phyloP scores from a whole-genome alignment of 352 stramenopile species.

The Phytophthora ramorum region DNA sequence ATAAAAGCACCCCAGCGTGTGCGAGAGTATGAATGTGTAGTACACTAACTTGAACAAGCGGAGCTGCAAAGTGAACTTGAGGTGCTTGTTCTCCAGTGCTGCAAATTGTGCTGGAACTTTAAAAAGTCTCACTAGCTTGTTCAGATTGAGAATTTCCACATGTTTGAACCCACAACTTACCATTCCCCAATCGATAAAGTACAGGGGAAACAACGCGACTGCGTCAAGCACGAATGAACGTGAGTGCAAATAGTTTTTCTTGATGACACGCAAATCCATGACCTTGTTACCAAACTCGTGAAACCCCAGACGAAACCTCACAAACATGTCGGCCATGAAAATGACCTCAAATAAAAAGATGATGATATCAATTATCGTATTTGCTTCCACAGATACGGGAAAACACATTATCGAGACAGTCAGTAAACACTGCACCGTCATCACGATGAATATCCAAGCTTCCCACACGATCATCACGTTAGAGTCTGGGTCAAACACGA shows the following conservation, averaged over 20 bases:
- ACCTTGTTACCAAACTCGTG: conserved; percentile 81
- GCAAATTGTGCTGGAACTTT: conserved; percentile 65
- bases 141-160: conserved; percentile 66
- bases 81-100: conserved; percentile 65
- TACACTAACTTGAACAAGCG: conserved; percentile 80
- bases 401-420: conserved; percentile 65
- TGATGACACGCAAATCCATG: conserved; percentile 51
- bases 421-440: conserved; percentile 58
- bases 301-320: conserved; percentile 60
- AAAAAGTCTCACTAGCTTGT: conserved; percentile 64
- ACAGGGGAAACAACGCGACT: conserved; percentile 57
- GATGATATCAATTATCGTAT: conserved; percentile 29
- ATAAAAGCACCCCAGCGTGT: conserved; percentile 67
- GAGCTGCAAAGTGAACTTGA: conserved; percentile 68
- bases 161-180: conserved; percentile 5
- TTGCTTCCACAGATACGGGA: conserved; percentile 4
- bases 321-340: conserved; percentile 66
- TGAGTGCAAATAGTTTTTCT: conserved; percentile 55
- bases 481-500: conserved; percentile 65
- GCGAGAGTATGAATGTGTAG: conserved; percentile 70
- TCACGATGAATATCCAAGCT: conserved; percentile 58
- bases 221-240: conserved; percentile 53
- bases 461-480: conserved; percentile 60
- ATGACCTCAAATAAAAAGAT: conserved; percentile 48
- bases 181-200: conserved; percentile 53